Percentiles rank a stretch among this genome's conserved stretches.
These are phyloP conservation scores for Magnaporthales sp. DNA, from an alignment of 2,329 filamentous ascomycete species.

Conservation along the genomic window DNA sequence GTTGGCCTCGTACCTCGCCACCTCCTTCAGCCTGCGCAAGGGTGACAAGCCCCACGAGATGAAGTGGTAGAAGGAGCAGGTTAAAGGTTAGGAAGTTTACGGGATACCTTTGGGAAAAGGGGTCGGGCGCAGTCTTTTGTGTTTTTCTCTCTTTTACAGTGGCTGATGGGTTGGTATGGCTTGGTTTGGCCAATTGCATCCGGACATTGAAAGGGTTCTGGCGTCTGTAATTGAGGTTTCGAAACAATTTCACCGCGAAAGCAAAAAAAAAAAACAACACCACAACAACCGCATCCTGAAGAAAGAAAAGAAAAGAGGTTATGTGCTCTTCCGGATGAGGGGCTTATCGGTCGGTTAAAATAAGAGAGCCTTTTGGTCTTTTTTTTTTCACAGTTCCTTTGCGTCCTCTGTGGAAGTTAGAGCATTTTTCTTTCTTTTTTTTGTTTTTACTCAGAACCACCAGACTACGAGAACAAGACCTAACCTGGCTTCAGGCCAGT, in stretches of 20 bases:
- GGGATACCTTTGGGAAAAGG: conserved; percentile 3
- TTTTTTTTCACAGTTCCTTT: not conserved
- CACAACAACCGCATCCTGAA: conserved; percentile 3
- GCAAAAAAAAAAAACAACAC: conserved; percentile 29
- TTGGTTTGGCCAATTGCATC: conserved; percentile 56
- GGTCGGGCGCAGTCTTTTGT: conserved; percentile 3
- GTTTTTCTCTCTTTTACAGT: conserved; percentile 3
- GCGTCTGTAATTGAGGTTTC: conserved; percentile 57
- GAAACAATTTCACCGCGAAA: conserved; percentile 36
- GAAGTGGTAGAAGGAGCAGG: conserved; percentile 71
- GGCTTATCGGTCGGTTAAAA: not conserved
- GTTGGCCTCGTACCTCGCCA: conserved; percentile 87
- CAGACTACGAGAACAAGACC: not conserved
- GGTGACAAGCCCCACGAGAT: conserved; percentile 99
- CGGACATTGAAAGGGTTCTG: conserved; percentile 56
- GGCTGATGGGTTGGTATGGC: conserved; percentile 35
- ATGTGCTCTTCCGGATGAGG: not conserved
- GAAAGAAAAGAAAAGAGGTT: not conserved
- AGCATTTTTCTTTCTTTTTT: not conserved
- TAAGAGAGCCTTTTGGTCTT: not conserved
- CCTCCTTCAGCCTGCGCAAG: conserved; percentile 97
- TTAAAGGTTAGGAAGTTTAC: conserved; percentile 13
- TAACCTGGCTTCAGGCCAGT: not conserved
- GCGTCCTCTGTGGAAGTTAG: not conserved
- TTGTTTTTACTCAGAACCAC: not conserved